A percentile compares a stretch with the other conserved stretches of the same genome.
Evolutionary conservation across 352 stramenopile species (phyloP).

Genomic region (Pythium folliculosum): DNA sequence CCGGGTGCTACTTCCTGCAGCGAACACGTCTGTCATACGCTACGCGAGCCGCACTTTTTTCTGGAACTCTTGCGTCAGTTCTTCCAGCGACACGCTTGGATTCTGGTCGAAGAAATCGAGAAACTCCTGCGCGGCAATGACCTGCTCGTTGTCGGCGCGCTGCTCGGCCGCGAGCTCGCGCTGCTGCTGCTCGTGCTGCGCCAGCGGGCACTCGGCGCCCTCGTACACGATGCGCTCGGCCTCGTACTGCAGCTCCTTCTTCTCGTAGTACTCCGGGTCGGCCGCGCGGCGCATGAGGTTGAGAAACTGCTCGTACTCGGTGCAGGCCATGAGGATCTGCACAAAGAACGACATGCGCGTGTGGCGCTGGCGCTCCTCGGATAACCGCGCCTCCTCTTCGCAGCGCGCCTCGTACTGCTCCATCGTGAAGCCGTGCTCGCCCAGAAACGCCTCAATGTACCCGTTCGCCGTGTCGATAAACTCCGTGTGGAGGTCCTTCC

Average conservation of each 20-base stretch:
- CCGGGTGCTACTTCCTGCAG: neutral
- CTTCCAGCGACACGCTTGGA: conserved; percentile 63
- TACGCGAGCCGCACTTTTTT: conserved; percentile 66
- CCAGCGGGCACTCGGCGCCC: conserved; percentile 37
- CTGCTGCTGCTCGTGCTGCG: conserved; percentile 24
- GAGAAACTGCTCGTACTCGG: conserved; percentile 85
- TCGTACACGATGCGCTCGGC: conserved; percentile 65
- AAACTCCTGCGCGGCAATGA: conserved; percentile 60
- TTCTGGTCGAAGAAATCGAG: conserved; percentile 74
- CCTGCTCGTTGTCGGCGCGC: conserved; percentile 22
- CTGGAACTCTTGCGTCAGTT: conserved; percentile 75
- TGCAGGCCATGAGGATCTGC: conserved; percentile 76
- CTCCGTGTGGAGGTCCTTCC: conserved; percentile 66
- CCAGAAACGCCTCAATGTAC: conserved; percentile 70
- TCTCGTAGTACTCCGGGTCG: conserved; percentile 81
- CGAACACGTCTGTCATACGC: conserved; percentile 8
- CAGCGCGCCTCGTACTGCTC: conserved; percentile 70
- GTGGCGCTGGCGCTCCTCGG: conserved; percentile 74
- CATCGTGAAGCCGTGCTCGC: conserved; percentile 64
- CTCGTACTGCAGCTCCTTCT: conserved; percentile 74
- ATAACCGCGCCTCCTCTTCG: conserved; percentile 69
- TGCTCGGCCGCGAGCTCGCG: neutral
- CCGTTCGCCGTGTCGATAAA: conserved; percentile 74
- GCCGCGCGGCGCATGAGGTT: conserved; percentile 81
- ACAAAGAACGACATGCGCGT: conserved; percentile 80